A percentile compares a stretch with the other conserved stretches of the same genome.
Conservation (phyloP, 371 early-diverging fungal species). For the Apophysomyces elegans region DNA sequence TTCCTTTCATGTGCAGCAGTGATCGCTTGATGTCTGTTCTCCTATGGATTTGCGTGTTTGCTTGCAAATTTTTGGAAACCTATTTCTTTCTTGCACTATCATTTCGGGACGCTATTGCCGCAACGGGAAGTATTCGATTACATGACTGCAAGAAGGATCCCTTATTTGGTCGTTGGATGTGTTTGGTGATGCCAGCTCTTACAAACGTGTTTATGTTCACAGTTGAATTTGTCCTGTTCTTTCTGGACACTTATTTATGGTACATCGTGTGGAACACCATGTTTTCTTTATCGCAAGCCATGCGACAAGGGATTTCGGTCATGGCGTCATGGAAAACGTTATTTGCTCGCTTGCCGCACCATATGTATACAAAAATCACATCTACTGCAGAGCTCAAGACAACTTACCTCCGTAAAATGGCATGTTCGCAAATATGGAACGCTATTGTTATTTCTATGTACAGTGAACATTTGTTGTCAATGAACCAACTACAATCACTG, state of each 20-base stretch:
- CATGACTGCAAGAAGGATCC: slow-evolving; percentile 60
- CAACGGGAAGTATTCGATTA: slow-evolving; percentile 55
- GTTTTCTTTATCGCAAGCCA: slow-evolving; percentile 79
- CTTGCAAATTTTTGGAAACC: slow-evolving; percentile 80
- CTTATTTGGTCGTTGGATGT: slow-evolving; percentile 52
- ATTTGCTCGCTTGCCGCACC: slow-evolving; percentile 78
- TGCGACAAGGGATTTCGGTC: slow-evolving; percentile 82
- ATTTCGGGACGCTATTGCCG: slow-evolving; percentile 78
- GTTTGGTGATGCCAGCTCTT: slow-evolving; percentile 65
- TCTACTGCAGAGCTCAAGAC: slow-evolving; percentile 70
- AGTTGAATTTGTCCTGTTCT: slow-evolving; percentile 78
- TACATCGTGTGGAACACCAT: slow-evolving; percentile 86
- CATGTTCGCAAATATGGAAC: slow-evolving; percentile 90
- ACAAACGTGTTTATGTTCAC: slow-evolving; percentile 77
- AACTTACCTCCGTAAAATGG: slow-evolving; percentile 70
- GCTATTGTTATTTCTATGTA: slow-evolving; percentile 88
- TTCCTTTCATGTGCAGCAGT: slow-evolving; percentile 65
- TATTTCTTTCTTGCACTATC: slow-evolving; percentile 84
- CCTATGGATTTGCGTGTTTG: slow-evolving; percentile 79
- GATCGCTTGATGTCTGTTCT: slow-evolving; percentile 74
- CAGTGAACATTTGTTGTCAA: slow-evolving; percentile 81
- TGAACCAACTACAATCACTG: slow-evolving; percentile 74
- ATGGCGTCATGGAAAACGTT: slow-evolving; percentile 87
- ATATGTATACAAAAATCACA: slow-evolving; percentile 77
- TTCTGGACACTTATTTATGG: slow-evolving; percentile 92